Conservation (phyloP, 2,329 filamentous ascomycete genomes). For the Beauveria medogensis region DNA sequence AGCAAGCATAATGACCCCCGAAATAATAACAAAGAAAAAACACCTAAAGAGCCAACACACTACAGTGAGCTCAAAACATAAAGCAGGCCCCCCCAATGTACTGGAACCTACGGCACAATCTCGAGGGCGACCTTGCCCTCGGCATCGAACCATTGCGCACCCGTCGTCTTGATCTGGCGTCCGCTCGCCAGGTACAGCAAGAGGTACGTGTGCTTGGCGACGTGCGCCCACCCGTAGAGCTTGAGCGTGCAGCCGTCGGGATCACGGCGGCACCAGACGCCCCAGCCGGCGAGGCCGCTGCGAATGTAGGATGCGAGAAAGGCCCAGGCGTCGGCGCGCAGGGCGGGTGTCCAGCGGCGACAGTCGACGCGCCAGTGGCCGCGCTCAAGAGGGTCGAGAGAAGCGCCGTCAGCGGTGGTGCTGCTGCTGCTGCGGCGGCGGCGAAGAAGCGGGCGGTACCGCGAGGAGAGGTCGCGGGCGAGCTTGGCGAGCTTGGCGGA, state of each 20-base stretch:
- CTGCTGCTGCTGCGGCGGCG: constrained; percentile 12
- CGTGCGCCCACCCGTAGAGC: constrained; percentile 71
- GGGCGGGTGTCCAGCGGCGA: constrained; percentile 39
- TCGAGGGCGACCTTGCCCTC: constrained; percentile 45
- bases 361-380: constrained; percentile 69
- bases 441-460: constrained; percentile 41
- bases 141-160: constrained; percentile 59
- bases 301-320: constrained; percentile 53
- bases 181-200: constrained; percentile 66
- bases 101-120: constrained; percentile 18
- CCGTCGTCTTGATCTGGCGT: constrained; percentile 49
- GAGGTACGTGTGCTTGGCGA: constrained; percentile 65
- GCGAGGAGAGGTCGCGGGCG: constrained; percentile 41
- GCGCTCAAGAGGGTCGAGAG: constrained; percentile 52
- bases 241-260: constrained; percentile 37
- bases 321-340: constrained; percentile 51
- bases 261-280: constrained; percentile 49
- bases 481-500: constrained; percentile 46
- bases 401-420: constrained; percentile 4
- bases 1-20: too few relatives aligned
- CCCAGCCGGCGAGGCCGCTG: constrained; percentile 57
- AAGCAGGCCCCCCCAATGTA: neutral
- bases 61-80: neutral
- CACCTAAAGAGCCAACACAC: neutral
- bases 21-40: neutral